Evolutionary conservation across 768 basidiomycete genomes (phyloP).

Genomic region (Mycena rebaudengoi): DNA sequence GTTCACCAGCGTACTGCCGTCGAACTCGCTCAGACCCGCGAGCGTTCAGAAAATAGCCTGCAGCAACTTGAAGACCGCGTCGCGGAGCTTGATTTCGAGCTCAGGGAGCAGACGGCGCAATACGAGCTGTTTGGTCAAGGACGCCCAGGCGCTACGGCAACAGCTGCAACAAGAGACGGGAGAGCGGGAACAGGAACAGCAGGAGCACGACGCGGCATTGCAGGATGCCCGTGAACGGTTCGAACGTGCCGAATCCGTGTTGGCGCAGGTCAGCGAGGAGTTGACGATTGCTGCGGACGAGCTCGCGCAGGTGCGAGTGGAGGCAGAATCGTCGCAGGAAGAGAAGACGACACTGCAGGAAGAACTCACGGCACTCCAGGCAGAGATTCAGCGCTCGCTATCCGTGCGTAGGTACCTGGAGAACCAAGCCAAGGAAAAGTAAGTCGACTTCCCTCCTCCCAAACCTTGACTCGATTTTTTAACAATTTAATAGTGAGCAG

Average conservation of each 20-base stretch:
- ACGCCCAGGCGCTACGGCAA: constrained; percentile 45
- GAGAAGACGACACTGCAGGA: constrained; percentile 64
- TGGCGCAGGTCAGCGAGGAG: constrained; percentile 46
- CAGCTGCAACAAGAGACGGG: constrained; percentile 50
- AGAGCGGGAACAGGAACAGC: constrained; percentile 42
- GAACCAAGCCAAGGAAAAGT: constrained; percentile 71
- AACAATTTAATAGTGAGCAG: constrained; percentile 52
- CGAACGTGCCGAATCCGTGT: constrained; percentile 41
- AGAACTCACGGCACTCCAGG: constrained; percentile 65
- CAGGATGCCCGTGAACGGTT: constrained; percentile 34
- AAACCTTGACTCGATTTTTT: constrained; percentile 5
- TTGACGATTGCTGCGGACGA: constrained; percentile 46
- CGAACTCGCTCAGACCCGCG: constrained; percentile 17
- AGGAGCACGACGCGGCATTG: constrained; percentile 39
- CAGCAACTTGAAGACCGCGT: constrained; percentile 42
- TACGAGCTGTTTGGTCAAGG: constrained; percentile 48
- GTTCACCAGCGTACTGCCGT: constrained; percentile 31
- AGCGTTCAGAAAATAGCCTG: constrained; percentile 2
- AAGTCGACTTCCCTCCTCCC: constrained; percentile 28
- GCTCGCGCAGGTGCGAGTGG: constrained; percentile 49
- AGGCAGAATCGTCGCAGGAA: constrained; percentile 49
- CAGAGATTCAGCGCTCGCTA: constrained; percentile 69
- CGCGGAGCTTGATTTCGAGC: constrained; percentile 42
- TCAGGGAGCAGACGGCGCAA: constrained; percentile 45
- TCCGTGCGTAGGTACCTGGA: constrained; percentile 72